phyloP scores from a whole-genome alignment of 2,329 filamentous ascomycete species.

The Claviceps lovelessii region DNA sequence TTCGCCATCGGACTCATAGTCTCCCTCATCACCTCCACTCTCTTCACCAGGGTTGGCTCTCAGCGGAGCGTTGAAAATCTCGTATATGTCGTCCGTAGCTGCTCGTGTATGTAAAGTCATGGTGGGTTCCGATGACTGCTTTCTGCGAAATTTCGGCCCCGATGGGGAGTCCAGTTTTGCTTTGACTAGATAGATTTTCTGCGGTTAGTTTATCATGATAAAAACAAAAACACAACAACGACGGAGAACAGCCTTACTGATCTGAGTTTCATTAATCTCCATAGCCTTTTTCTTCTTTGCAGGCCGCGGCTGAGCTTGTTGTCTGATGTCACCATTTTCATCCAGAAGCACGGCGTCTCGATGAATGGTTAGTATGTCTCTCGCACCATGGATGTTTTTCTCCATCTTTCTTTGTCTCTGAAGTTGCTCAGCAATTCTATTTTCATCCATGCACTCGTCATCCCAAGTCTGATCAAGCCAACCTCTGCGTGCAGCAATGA shows the following conservation, averaged over 20 bases:
- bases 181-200: constrained; percentile 54
- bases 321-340: constrained; percentile 42
- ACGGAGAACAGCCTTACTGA: constrained; percentile 43
- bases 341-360: constrained; percentile 35
- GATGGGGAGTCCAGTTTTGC: constrained; percentile 84
- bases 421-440: constrained; percentile 15
- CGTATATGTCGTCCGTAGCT: constrained; percentile 94
- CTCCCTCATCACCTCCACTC: constrained; percentile 43
- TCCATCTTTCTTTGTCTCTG: constrained; percentile 17
- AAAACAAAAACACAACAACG: background rate
- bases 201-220: constrained; percentile 8
- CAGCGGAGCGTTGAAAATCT: constrained; percentile 79
- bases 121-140: constrained; percentile 65
- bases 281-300: constrained; percentile 62
- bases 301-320: constrained; percentile 30
- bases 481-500: constrained; percentile 65
- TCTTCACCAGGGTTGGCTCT: constrained; percentile 21
- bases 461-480: constrained; percentile 48
- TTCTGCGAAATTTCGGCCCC: constrained; percentile 69
- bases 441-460: constrained; percentile 24
- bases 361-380: constrained; percentile 28
- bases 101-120: constrained; percentile 96
- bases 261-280: constrained; percentile 84
- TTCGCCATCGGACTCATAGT: constrained; percentile 57
- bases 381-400: constrained; percentile 16